Base-by-base conservation (phyloP, 2,329 filamentous ascomycete genomes). In the Teratosphaeria destructans region DNA sequence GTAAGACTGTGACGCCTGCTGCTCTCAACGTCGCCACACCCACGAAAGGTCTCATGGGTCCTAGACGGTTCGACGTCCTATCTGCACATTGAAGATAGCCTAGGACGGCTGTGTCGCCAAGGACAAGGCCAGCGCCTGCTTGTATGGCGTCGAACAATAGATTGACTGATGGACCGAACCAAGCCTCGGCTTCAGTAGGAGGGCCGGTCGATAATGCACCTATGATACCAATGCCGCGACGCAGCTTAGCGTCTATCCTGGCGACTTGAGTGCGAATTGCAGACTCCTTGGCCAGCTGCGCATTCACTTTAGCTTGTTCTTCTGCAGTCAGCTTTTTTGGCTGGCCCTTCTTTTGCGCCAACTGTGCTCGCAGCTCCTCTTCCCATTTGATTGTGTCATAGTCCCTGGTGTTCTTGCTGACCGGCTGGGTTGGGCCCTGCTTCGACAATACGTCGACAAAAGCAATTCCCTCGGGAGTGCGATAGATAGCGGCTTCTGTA, bases 371-470 rank as follows among this genome's bases (percentile, higher is more conserved):
- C 7, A 99, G 80, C 64, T 99, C 94, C 72, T 93, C 88, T 74
- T 99, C 94, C 94, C 95, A 99, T 74, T 96, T 96, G 49, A 96
- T 75, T 1, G 90, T 95, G 67, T 99, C 90, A 68, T 96, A 96
- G 71, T 97, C 94, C 72, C 95, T 96, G 55, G 85, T 87, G 68
- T 90, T 96, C 76, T 96, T 97, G 75, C 91, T 87, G 3, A 90
- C 85, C 2, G 87, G 77, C 43, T 80, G 78, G 62, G 83, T 83
- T 60, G 85, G 84, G 1, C 85, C 78, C 71, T 95, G 95, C 71
- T 90, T 92, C 37, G 88, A 89, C 5, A 99, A 81, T 0, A 97
- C 89, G 74, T 99, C 94, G 23, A 99, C 81, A 67, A 95, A 97
- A 14, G 86, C 82, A 1, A 87, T 92, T 1, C 91, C 93, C 72